These are phyloP conservation scores for Coniochaeta hoffmannii DNA, from an alignment of 2,329 filamentous ascomycete species.

Conservation along the genomic window DNA sequence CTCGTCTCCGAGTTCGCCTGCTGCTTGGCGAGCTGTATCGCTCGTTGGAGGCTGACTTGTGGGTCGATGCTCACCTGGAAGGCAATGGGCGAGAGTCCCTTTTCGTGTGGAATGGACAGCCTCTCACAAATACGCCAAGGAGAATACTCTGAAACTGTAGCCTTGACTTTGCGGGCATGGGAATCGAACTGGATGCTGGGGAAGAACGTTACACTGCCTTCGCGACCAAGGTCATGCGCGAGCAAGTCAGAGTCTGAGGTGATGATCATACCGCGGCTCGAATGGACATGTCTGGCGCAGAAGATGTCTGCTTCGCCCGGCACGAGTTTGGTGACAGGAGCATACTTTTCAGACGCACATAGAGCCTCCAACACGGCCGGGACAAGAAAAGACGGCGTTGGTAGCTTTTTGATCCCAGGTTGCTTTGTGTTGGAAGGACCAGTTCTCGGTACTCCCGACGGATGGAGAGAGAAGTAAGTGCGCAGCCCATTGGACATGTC, in stretches of 20 bases:
- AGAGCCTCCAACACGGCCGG: constrained; percentile 69
- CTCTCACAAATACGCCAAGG: constrained; percentile 15
- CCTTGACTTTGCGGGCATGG: neutral
- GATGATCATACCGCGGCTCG: constrained; percentile 50
- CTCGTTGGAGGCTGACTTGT: constrained; percentile 13
- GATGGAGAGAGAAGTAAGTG: constrained; percentile 31
- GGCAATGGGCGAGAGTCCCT: constrained; percentile 18
- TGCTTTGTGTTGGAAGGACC: constrained; percentile 18
- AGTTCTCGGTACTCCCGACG: constrained; percentile 5
- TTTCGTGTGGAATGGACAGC: constrained; percentile 14
- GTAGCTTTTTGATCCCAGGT: constrained; percentile 20
- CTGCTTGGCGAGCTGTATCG: constrained; percentile 15
- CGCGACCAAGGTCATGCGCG: constrained; percentile 58
- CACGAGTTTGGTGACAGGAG: constrained; percentile 47
- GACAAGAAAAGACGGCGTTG: constrained; percentile 61
- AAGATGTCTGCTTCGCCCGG: constrained; percentile 80
- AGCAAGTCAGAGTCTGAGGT: constrained; percentile 87
- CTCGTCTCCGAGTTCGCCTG: constrained; percentile 6
- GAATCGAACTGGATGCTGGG: constrained; percentile 44
- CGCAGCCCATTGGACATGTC: constrained; percentile 50
- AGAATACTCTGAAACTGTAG: constrained; percentile 15
- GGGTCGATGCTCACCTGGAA: constrained; percentile 24
- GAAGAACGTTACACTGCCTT: constrained; percentile 61
- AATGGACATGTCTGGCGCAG: constrained; percentile 60
- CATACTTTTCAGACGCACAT: constrained; percentile 32